Evolutionary conservation across 116 monocot species (phyloP), one percentile per base, ranked within the genome.

Genomic region (Phalaenopsis hybrid): DNA sequence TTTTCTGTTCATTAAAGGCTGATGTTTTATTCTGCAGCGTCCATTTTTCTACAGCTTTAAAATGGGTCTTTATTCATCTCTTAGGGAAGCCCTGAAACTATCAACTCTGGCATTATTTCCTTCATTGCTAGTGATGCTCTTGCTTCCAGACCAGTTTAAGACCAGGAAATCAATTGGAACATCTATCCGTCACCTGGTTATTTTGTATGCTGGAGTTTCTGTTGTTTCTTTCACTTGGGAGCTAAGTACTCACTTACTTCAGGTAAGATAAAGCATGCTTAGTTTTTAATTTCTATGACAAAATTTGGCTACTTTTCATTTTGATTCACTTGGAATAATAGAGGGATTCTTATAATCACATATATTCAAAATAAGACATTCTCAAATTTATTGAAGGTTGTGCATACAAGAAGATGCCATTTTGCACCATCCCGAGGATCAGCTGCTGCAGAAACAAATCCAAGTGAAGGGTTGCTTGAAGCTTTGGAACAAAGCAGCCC

Each of bases 371-470:
- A 25, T 20, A 51, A 77, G 21, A 16, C 13, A 21, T 76, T 52
- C 13, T 75, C 23, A 34, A 20, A 44, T 81, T 61, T 80, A 41
- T 82, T 79, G 5, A 83, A 98, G 98, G 89, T 93, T 58, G 84
- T 98, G 31, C 91, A 92, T 79, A 89, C 98, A 78, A 93, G 92
- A 84, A 95, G 98, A 80, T 89, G 79, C 85, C 20, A 78, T 33
- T 95, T 95, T 91, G 91, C 95, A 59, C 95, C 93, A 75, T 81
- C 89, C 25, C 88, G 87, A 61, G 95, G 95, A 81, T 93, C 98
- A 77, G 96, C 94, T 85, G 94, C 94, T 79, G 96, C 91, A 61
- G 98, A 95, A 89, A 85, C 93, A 85, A 98, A 98, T 92, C 95
- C 98, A 81, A 93, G 89, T 81, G 95, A 91, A 82, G 51, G 51